phyloP scores from a whole-genome alignment of 1,139 yeast genomes.

The Geotrichum siamense region DNA sequence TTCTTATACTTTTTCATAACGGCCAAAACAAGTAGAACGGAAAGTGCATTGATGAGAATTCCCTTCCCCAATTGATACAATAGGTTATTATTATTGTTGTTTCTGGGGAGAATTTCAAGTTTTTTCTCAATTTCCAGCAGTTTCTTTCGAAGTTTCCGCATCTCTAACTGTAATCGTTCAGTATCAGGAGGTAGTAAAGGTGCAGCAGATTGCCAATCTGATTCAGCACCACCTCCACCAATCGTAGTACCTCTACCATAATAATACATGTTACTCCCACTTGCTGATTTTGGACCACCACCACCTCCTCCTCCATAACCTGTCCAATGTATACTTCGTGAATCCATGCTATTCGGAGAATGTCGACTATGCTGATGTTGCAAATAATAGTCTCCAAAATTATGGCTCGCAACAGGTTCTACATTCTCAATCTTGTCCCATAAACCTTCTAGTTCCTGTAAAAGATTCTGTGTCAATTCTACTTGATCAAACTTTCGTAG shows the following conservation, averaged over 20 bases:
- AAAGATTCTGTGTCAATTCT: background rate
- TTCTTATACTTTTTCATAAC: background rate
- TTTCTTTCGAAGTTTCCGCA: constrained; percentile 2
- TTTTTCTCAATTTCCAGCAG: background rate
- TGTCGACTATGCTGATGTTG: background rate
- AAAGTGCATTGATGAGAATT: no score
- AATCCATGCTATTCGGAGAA: background rate
- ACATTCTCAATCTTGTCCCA: constrained; percentile 2
- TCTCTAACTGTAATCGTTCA: background rate
- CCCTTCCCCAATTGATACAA: no score
- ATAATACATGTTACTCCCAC: background rate
- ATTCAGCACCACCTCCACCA: background rate
- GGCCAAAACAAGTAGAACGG: no score
- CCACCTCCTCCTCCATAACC: background rate
- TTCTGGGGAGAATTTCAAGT: background rate
- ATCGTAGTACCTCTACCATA: background rate
- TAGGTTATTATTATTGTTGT: no score
- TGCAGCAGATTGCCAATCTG: background rate
- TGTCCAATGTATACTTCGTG: background rate
- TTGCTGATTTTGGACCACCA: background rate
- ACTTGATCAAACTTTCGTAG: constrained; percentile 4
- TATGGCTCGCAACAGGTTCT: background rate
- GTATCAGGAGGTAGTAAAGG: background rate
- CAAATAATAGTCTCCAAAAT: background rate
- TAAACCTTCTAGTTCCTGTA: constrained; percentile 2